Conservation (phyloP, 441 rosid species). For the Pelargonium myrrhifolium region DNA sequence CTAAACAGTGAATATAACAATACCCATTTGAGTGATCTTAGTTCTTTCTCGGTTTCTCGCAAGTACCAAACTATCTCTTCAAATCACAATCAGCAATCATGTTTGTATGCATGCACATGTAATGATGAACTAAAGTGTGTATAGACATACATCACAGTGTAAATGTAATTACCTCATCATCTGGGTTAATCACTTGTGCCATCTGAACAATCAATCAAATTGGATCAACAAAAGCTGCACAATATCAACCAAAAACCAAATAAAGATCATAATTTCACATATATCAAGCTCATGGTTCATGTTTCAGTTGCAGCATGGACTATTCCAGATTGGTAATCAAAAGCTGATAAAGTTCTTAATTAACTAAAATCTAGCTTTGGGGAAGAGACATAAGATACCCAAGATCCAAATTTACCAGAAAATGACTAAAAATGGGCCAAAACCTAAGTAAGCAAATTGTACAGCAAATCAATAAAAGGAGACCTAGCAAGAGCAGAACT, state of each 20-base stretch:
- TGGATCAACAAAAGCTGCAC: not conserved
- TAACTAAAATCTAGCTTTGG: not conserved
- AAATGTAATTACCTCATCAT: not conserved
- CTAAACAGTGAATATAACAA: constrained; percentile 26
- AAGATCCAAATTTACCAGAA: not conserved
- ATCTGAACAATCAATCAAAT: not conserved
- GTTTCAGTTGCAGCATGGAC: too few species aligned
- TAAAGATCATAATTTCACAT: not conserved
- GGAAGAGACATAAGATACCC: not conserved
- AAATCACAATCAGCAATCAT: not conserved
- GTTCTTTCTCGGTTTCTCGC: too few species aligned
- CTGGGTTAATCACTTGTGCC: constrained; percentile 1
- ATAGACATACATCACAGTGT: too few species aligned
- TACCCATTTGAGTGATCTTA: constrained; percentile 6
- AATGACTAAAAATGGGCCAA: not conserved
- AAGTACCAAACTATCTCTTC: not conserved
- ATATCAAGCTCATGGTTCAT: not conserved
- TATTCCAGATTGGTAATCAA: not conserved
- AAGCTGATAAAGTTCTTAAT: not conserved
- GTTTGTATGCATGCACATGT: too few species aligned
- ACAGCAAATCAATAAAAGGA: not conserved
- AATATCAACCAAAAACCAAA: not conserved
- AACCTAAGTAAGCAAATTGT: not conserved
- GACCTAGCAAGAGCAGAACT: not conserved
- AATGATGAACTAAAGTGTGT: not conserved